Percentiles rank a stretch among this genome's conserved stretches.
Evolutionary conservation across 2,329 filamentous ascomycete genomes (phyloP).

Genomic region (Penicillium glabrum): DNA sequence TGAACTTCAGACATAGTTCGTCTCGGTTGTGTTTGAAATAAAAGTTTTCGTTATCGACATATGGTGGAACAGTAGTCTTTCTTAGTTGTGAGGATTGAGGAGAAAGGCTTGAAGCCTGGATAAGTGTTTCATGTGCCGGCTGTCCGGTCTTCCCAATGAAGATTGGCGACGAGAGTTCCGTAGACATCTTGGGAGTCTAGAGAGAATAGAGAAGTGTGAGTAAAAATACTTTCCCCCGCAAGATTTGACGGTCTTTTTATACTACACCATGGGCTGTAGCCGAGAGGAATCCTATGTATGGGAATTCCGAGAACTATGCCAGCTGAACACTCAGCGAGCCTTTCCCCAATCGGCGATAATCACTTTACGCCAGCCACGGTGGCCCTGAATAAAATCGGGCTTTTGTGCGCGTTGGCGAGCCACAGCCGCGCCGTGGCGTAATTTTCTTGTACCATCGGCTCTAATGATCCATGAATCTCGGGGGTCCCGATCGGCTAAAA

Average conservation of each 20-base stretch:
- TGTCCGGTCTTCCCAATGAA: neutral
- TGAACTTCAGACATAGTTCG: neutral
- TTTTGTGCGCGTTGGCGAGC: too few species aligned
- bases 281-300: neutral
- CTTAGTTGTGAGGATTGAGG: neutral
- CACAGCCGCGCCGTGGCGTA: too few species aligned
- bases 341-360: neutral
- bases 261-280: neutral
- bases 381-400: too few species aligned
- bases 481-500: too few species aligned
- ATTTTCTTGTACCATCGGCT: too few species aligned
- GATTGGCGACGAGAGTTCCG: neutral
- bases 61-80: neutral
- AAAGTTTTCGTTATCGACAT: neutral
- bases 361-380: too few species aligned
- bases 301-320: neutral
- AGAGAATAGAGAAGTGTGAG: neutral
- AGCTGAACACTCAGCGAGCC: neutral
- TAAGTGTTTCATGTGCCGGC: neutral
- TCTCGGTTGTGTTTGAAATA: neutral
- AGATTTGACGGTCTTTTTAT: neutral
- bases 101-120: neutral
- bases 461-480: too few species aligned
- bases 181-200: neutral
- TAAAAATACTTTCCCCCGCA: neutral